Conservation (phyloP, 1,139 yeast species). For the Yamadazyma diospyri region DNA sequence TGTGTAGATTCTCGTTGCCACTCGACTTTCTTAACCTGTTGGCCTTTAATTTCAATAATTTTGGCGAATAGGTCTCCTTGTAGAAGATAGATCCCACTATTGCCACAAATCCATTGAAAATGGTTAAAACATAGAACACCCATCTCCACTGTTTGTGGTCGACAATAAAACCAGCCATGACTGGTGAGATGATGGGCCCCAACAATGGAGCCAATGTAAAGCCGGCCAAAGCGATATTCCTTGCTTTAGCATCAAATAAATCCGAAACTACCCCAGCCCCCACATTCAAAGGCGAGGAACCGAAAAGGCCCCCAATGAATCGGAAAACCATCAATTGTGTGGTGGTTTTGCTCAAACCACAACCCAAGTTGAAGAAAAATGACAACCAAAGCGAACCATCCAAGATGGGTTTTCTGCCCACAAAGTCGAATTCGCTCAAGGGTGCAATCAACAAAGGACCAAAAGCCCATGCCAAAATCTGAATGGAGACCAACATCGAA, state of each 20-base stretch:
- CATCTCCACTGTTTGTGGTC: conserved; percentile 43
- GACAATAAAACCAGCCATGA: conserved; percentile 55
- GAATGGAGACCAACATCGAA: conserved; percentile 43
- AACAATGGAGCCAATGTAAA: conserved; percentile 43
- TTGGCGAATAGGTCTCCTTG: conserved; percentile 41
- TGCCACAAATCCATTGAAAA: conserved; percentile 41
- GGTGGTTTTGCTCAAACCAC: conserved; percentile 39
- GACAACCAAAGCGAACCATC: conserved; percentile 37
- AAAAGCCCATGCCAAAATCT: conserved; percentile 45
- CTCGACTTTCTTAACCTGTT: conserved; percentile 29
- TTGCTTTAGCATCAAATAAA: conserved; percentile 34
- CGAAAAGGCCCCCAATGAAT: conserved; percentile 38
- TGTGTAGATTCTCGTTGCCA: conserved; percentile 37
- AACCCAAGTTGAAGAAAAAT: conserved; percentile 36
- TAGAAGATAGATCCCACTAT: conserved; percentile 32
- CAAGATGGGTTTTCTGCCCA: conserved; percentile 40
- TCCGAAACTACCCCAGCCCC: conserved; percentile 43
- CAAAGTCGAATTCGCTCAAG: conserved; percentile 38
- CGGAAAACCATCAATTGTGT: conserved; percentile 39
- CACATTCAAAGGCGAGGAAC: conserved; percentile 42
- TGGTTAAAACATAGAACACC: conserved; percentile 41
- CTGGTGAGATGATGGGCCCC: conserved; percentile 64
- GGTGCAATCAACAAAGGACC: conserved; percentile 47
- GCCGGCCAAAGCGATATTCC: conserved; percentile 41
- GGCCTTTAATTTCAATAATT: conserved; percentile 32